Base-by-base conservation (phyloP, 2,329 filamentous ascomycete genomes). In the Decorospora gaudefroyi region DNA sequence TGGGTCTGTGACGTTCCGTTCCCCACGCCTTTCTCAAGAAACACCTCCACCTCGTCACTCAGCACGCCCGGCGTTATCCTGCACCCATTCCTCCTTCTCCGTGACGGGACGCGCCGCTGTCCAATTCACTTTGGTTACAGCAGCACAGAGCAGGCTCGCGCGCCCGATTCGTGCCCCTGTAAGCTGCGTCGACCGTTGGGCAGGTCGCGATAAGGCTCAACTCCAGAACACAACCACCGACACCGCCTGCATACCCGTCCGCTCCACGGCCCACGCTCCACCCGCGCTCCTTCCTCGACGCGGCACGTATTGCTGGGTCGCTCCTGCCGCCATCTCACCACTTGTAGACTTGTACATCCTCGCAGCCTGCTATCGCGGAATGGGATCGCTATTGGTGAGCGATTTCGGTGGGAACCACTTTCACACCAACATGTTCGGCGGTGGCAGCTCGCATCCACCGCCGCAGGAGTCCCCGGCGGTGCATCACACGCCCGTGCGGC, bases 341-440 rank as follows among this genome's bases (percentile, higher is more conserved):
- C 35, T 11, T 33, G 29, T 12, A 30, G 29, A 18, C 34, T 41
- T 11, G 30, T 27, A 49, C 38, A 25, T 41, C 27, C 34, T 35
- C 43, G 17, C 42, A 28, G 42, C 42, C 45, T 56, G 61, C 51
- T 39, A 53, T 54, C 62, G 71, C 72, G 80, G 76, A 69, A 84
- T 83, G 81, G 79, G 78, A 75, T 81, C 80, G 67, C 72, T 83
- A 59, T 73, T 82, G 64, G 71, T 82, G 61, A 76, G 76, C 74
- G 88, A 92, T 76, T 84, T 84, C 75, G 83, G 84, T 73, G 81
- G 87, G 71, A 84, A 89, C 74, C 81, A 83, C 73, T 85, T 86
- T 73, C 82, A 83, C 76, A 83, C 78, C 74, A 87, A 84, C 78
- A 86, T 89, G 76, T 74, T 79, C 62, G 76, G 75, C 70, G 71